A percentile compares a stretch with the other conserved stretches of the same genome.
phyloP scores from a whole-genome alignment of 108 stramenopile genomes.

The Tribonema minus region DNA sequence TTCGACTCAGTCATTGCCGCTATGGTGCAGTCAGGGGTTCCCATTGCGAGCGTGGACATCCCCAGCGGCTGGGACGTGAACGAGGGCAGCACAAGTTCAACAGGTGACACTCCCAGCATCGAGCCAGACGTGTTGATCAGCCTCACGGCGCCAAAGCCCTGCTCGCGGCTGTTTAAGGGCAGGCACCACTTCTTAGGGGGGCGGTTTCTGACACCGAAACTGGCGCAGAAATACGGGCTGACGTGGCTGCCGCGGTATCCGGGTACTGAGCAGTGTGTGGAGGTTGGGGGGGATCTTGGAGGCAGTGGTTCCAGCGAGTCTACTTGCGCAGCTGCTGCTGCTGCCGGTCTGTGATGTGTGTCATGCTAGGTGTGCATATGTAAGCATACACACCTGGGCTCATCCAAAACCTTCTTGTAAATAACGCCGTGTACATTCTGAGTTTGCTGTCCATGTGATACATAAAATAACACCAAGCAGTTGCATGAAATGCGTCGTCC shows the following conservation, averaged over 20 bases:
- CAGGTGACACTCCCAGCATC: neutral
- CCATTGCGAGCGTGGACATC: slow-evolving; percentile 82
- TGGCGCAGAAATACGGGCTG: slow-evolving; percentile 74
- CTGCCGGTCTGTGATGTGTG: neutral
- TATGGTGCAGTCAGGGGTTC: slow-evolving; percentile 51
- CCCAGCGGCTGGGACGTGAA: slow-evolving; percentile 58
- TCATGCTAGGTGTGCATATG: neutral
- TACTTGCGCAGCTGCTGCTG: too few species aligned
- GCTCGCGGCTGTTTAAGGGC: slow-evolving; percentile 59
- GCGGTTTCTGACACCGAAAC: slow-evolving; percentile 75
- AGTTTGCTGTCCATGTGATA: too few species aligned
- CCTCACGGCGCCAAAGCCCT: slow-evolving; percentile 80
- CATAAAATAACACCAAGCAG: too few species aligned
- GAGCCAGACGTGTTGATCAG: slow-evolving; percentile 75
- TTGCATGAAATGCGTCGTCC: too few species aligned
- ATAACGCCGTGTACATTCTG: neutral
- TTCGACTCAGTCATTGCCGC: slow-evolving; percentile 70
- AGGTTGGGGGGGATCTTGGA: neutral
- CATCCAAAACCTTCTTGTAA: neutral
- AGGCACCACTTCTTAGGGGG: slow-evolving; percentile 84
- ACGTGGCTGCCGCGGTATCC: slow-evolving; percentile 44
- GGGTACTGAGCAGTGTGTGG: slow-evolving; percentile 47
- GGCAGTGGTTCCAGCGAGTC: neutral
- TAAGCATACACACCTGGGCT: neutral
- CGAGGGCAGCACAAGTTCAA: neutral